Base-by-base conservation (phyloP, 768 basidiomycete genomes). In the Macrolepiota dolichaula region DNA sequence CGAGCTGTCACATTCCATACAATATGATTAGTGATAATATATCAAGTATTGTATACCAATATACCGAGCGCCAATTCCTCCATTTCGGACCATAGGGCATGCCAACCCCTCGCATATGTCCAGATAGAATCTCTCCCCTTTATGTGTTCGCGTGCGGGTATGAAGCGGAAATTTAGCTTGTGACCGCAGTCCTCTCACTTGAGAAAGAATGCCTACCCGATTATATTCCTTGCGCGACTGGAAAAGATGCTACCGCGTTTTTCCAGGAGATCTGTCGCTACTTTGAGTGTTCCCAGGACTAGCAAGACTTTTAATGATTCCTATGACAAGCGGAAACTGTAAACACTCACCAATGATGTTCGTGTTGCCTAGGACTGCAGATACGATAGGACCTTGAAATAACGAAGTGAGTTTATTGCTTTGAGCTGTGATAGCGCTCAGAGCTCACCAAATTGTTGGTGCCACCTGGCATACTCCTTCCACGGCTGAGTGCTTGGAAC, bases 181-280 rank as follows among this genome's bases (percentile, higher is more conserved):
- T 2, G 35, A 49, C 15, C 13, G 13, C 11, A 17, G 2, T 22
- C 1, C 3, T 3, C n/a, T n/a, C n/a, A n/a, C n/a, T 37, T 7
- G 3, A 2, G 25, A 15, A 3, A 12, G 5, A 22, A 15, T 29
- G 24, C 47, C 19, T 22, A 50, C 56, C 70, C 73, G 35, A 73
- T 64, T 19, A 74, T 73, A 24, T 63, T 68, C 7, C 73, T 64
- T 0, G 73, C 71, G 9, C 74, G 67, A 38, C 72, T 71, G 0
- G 74, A 75, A 56, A 72, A 75, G 11, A 74, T 70, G 12, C 67
- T 63, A 4, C 71, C 69, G 50, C 67, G 63, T 63, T 71, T 75
- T 13, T 74, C 73, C 5, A 75, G 49, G 6, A 75, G 65, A 42
- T 75, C 73, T 0, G 66, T 70, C 0, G 73, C 73, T 12, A 67